A percentile compares a stretch with the other conserved stretches of the same genome.
phyloP scores from a whole-genome alignment of 805 yeast species.

The Suhomyces kilbournensis region DNA sequence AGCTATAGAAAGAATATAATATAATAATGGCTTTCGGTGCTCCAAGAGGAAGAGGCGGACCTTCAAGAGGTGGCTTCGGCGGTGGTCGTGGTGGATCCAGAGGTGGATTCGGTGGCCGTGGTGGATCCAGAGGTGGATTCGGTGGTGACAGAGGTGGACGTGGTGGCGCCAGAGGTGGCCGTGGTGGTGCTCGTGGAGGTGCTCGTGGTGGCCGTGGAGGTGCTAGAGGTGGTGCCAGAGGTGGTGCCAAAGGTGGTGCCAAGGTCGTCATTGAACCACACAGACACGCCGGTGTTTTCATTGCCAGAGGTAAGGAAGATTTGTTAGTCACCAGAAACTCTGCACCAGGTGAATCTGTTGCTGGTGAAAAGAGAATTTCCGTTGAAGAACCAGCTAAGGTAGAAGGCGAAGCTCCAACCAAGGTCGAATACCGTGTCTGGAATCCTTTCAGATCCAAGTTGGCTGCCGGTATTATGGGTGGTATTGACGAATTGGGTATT shows the following conservation, averaged over 20 bases:
- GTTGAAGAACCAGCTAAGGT: slow-evolving; percentile 90
- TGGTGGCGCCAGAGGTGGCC: slow-evolving; percentile 30
- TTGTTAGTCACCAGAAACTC: slow-evolving; percentile 92
- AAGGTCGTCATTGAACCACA: slow-evolving; percentile 98
- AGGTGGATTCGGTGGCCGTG: slow-evolving; percentile 51
- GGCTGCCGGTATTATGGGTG: slow-evolving; percentile 99
- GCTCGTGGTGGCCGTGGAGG: slow-evolving; percentile 53
- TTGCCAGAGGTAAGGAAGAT: slow-evolving; percentile 99
- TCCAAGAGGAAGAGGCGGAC: slow-evolving; percentile 62
- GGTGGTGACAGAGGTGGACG: slow-evolving; percentile 51
- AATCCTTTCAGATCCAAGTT: slow-evolving; percentile 99
- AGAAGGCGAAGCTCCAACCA: slow-evolving; percentile 86
- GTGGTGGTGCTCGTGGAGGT: slow-evolving; percentile 31
- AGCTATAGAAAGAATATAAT: slow-evolving; percentile 2
- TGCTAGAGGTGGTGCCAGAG: slow-evolving; percentile 66
- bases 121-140: slow-evolving; percentile 38
- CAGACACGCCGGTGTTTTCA: slow-evolving; percentile 97
- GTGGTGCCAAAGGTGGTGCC: slow-evolving; percentile 89
- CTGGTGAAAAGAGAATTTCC: slow-evolving; percentile 95
- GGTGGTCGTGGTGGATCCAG: slow-evolving; percentile 48
- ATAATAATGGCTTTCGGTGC: slow-evolving; percentile 68
- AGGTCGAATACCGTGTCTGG: slow-evolving; percentile 99
- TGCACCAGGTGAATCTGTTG: slow-evolving; percentile 98
- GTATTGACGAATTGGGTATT: slow-evolving; percentile 95
- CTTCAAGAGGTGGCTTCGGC: slow-evolving; percentile 43